A percentile compares a stretch with the other conserved stretches of the same genome.
Conservation (phyloP, 768 basidiomycete genomes). For the Termitomyces heimii region DNA sequence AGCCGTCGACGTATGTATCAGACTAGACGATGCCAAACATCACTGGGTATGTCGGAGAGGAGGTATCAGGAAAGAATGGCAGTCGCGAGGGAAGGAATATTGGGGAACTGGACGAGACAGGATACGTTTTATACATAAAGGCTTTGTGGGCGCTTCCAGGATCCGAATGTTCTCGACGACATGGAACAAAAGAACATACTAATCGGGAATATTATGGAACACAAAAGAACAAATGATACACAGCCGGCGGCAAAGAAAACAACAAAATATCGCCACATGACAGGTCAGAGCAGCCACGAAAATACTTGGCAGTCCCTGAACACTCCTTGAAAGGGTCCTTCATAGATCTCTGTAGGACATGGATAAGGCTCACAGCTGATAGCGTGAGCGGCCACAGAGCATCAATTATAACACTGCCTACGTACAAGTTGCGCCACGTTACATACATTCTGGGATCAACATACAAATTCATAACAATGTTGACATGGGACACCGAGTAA, state of each 20-base stretch:
- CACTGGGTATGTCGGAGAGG: neutral
- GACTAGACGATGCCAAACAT: neutral
- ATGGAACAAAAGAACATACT: neutral
- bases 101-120: neutral
- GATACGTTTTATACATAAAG: neutral
- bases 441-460: neutral
- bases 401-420: neutral
- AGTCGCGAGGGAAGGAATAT: neutral
- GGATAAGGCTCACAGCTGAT: neutral
- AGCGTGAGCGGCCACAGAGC: neutral
- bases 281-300: neutral
- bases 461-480: neutral
- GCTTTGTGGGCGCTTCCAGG: neutral
- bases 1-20: neutral
- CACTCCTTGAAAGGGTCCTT: neutral
- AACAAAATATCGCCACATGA: neutral
- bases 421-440: neutral
- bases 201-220: neutral
- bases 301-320: neutral
- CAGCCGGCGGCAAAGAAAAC: neutral
- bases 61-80: neutral
- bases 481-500: neutral
- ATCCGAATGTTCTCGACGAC: neutral
- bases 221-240: neutral
- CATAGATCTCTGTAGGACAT: neutral